Evolutionary conservation across 257 asterid species (phyloP), one percentile per base, ranked within the genome.

Genomic region (Solanum phureja): DNA sequence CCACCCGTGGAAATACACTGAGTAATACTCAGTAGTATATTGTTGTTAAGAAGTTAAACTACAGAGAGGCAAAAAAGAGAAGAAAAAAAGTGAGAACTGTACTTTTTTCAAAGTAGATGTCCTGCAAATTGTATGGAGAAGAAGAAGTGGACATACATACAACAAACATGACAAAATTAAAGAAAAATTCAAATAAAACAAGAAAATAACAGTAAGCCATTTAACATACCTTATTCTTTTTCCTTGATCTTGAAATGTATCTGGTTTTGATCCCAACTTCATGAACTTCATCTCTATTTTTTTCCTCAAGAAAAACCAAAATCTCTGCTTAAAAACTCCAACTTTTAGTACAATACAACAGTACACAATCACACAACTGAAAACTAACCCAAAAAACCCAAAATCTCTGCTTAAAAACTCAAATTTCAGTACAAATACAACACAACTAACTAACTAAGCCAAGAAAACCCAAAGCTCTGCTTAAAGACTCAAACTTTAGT

Each of bases 211-310:
- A 52, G 31, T 81, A 46, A 82, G 88, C 40, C 24, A 74, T 82
- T 71, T 87, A 76, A 68, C 35, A 24, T 79, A 93, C 98, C 98
- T 95, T 89, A 92, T 93, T 86, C 85, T 90, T 91, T 87, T 93
- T 27, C 96, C 98, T 77, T 94, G 93, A 84, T 93, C 90, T 89
- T 93, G 98, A 87, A 96, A 96, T 88, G 96, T 94, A 93, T 96
- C 98, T 56, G 98, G 97, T 93, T 94, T 96, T 52, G 99, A 96
- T 11, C 98, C 98, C 94, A 96, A 86, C 94, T 96, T 96, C 99
- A 96, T 96, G 88, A 90, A 95, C 96, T 95, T 95, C 99, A 96
- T 96, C 66, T 87, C 21, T 5, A 13, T 91, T 86, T 58, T 94
- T 74, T 87, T 89, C 86, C 82, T 35, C 19, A 35, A 71, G 42